phyloP scores from a whole-genome alignment of 1,284 basidiomycete genomes.

The Xanthoconium separans region DNA sequence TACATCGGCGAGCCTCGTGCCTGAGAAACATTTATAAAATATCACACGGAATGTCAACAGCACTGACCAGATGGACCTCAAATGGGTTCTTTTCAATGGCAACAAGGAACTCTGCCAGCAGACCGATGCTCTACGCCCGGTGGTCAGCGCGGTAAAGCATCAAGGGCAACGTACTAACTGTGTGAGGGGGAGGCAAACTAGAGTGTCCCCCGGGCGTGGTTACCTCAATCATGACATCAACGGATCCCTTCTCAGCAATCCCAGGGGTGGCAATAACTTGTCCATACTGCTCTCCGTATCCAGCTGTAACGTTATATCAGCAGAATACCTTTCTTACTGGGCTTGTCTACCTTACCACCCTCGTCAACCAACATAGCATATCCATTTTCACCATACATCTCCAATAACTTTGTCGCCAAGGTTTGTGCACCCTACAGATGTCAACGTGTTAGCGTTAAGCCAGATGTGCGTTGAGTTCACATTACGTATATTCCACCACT shows the following conservation, averaged over 20 bases:
- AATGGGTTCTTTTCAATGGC: conserved; percentile 42
- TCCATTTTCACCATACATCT: conserved; percentile 50
- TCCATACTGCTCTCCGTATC: conserved; percentile 33
- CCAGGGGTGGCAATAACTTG: conserved; percentile 44
- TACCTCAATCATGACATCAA: conserved; percentile 48
- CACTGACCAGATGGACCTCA: conserved; percentile 24
- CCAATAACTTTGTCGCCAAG: conserved; percentile 37
- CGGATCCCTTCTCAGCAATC: conserved; percentile 57
- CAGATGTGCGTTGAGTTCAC: background rate
- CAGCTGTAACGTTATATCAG: conserved; percentile 31
- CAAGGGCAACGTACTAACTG: conserved; percentile 19
- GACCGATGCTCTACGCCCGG: conserved; percentile 41
- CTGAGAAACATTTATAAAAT: conserved; percentile 8
- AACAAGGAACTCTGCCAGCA: conserved; percentile 43
- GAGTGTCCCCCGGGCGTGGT: conserved; percentile 58
- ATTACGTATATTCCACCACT: conserved; percentile 45
- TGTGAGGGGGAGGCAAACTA: conserved; percentile 49
- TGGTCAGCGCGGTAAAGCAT: background rate
- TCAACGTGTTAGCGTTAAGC: conserved; percentile 3
- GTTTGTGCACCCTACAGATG: conserved; percentile 26
- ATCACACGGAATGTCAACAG: background rate
- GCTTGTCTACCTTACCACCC: conserved; percentile 34
- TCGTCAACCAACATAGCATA: conserved; percentile 54
- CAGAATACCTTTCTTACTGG: background rate
- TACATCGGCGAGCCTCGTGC: conserved; percentile 46